phyloP scores from a whole-genome alignment of 495 filamentous ascomycete species.

The Penicillium pancosmium region DNA sequence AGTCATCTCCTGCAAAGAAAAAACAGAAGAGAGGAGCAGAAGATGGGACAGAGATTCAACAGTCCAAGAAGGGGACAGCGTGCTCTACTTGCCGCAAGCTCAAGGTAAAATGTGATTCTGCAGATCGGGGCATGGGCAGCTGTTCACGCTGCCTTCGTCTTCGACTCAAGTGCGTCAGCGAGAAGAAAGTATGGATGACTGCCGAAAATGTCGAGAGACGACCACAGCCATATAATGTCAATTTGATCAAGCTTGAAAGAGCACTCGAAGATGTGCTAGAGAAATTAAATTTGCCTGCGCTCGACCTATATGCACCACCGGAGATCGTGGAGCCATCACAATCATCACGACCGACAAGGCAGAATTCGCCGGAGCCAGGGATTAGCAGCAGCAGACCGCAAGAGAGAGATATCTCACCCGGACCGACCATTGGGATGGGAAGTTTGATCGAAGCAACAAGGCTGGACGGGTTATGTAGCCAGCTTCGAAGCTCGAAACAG shows the following conservation, averaged over 20 bases:
- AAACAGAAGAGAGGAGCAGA: neutral
- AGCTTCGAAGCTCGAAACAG: conserved; percentile 3
- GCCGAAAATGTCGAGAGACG: neutral
- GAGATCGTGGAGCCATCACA: neutral
- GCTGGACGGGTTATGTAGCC: neutral
- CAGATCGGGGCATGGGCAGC: neutral
- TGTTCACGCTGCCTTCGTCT: conserved; percentile 7
- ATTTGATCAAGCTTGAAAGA: conserved; percentile 1
- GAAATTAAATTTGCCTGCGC: conserved; percentile 1
- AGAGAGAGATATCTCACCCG: conserved; percentile 3
- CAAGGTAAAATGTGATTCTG: neutral
- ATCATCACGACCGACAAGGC: conserved; percentile 4
- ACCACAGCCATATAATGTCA: neutral
- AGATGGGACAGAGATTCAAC: neutral
- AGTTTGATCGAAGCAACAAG: conserved; percentile 5
- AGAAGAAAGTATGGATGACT: conserved; percentile 8
- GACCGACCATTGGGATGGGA: neutral
- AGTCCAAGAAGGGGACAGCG: neutral
- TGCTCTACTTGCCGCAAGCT: neutral
- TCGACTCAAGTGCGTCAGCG: conserved; percentile 4
- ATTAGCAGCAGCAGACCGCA: neutral
- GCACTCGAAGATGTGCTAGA: conserved; percentile 5
- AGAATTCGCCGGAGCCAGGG: neutral
- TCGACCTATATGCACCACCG: neutral
- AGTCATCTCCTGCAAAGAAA: neutral